phyloP scores from a whole-genome alignment of 2,329 filamentous ascomycete species.

The Penicillium aurantiogriseum region DNA sequence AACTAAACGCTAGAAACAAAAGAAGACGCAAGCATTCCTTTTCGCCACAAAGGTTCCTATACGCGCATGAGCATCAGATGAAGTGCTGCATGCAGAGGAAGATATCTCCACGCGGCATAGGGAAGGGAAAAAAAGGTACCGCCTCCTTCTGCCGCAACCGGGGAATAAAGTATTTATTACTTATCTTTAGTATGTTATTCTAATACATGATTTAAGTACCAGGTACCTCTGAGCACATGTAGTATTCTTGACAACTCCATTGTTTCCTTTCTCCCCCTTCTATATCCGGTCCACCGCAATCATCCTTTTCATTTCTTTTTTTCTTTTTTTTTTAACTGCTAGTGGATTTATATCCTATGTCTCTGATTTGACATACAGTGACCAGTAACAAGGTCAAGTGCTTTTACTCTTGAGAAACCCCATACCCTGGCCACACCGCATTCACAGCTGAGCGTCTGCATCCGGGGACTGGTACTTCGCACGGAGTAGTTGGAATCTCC shows the following conservation, averaged over 20 bases:
- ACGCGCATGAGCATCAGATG: not conserved
- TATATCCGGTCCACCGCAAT: conserved; percentile 5
- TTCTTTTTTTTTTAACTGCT: not conserved
- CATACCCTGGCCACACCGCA: not conserved
- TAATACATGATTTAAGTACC: not conserved
- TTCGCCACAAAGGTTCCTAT: conserved; percentile 17
- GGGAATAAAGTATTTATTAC: conserved; percentile 6
- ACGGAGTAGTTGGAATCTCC: conserved; percentile 1
- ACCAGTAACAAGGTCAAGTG: not conserved
- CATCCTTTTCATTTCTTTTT: not conserved
- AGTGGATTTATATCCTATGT: not conserved
- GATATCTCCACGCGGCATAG: not conserved
- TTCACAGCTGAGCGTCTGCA: conserved; percentile 5
- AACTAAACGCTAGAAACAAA: conserved; percentile 10
- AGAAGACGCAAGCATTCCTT: conserved; percentile 24
- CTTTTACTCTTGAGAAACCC: not conserved
- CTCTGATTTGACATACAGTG: not conserved
- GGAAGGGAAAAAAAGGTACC: not conserved
- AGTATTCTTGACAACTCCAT: conserved; percentile 4
- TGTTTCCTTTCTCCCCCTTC: not conserved
- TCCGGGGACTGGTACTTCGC: not conserved
- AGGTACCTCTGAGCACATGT: not conserved
- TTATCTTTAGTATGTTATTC: not conserved
- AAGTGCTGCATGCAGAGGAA: conserved; percentile 8
- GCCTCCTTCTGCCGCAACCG: conserved; percentile 14